These are phyloP conservation scores for Melanogaster broomeanus DNA, from an alignment of 768 basidiomycete species.

Conservation along the genomic window DNA sequence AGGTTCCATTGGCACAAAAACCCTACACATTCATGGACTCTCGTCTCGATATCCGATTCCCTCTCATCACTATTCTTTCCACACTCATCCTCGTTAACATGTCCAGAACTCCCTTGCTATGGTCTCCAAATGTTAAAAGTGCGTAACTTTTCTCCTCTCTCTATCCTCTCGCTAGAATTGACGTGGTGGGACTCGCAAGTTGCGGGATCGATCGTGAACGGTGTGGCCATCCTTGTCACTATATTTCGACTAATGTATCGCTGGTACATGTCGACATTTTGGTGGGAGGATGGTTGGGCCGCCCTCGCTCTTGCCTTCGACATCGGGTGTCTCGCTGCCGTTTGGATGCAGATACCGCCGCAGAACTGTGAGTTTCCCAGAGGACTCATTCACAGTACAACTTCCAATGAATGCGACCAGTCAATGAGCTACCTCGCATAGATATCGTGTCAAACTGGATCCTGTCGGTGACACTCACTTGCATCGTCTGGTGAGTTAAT, in stretches of 20 bases:
- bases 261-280: conserved; percentile 15
- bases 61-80: no score
- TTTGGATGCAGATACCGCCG: conserved; percentile 16
- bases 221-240: conserved; percentile 20
- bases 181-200: background rate
- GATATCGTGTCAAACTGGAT: conserved; percentile 14
- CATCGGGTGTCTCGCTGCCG: conserved; percentile 15
- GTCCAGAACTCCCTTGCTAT: background rate
- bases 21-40: no score
- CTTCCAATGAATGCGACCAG: background rate
- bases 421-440: rapidly evolving
- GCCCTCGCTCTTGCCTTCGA: conserved; percentile 22
- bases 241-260: conserved; percentile 22
- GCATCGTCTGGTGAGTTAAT: conserved; percentile 21
- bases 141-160: background rate
- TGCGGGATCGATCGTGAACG: conserved; percentile 11
- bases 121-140: conserved; percentile 13
- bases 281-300: conserved; percentile 33
- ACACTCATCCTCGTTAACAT: no score
- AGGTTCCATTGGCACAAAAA: no score
- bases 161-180: background rate
- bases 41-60: no score
- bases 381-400: background rate
- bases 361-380: conserved; percentile 10
- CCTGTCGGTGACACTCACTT: conserved; percentile 19